A percentile compares a stretch with the other conserved stretches of the same genome.
Evolutionary conservation across 2,329 filamentous ascomycete genomes (phyloP).

Genomic region (Neurospora crassa): DNA sequence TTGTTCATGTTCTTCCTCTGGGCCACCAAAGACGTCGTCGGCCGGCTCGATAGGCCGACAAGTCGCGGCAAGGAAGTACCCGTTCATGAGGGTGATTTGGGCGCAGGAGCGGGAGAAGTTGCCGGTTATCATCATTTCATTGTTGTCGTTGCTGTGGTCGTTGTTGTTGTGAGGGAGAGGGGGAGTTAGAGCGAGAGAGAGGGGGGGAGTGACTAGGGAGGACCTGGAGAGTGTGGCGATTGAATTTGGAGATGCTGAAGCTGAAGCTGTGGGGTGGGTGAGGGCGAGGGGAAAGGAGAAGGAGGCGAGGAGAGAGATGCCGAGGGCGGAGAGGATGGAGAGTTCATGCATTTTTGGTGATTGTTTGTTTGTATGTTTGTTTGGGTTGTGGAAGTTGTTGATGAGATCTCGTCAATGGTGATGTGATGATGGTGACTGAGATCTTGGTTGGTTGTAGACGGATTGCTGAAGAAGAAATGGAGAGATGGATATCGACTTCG

Average conservation of each 20-base stretch:
- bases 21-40: too few species aligned
- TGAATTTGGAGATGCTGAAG: too few species aligned
- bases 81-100: conserved; percentile 4
- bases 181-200: neutral
- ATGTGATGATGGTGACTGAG: neutral
- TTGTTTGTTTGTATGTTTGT: too few species aligned
- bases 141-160: neutral
- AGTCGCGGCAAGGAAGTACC: conserved; percentile 5
- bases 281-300: too few species aligned
- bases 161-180: neutral
- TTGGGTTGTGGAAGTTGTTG: too few species aligned
- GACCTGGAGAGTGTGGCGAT: too few species aligned
- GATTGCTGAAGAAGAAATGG: neutral
- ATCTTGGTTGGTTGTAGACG: neutral
- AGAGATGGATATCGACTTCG: neutral
- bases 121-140: neutral
- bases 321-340: neutral
- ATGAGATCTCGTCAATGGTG: neutral
- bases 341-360: too few species aligned
- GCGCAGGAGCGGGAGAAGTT: conserved; percentile 13
- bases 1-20: too few species aligned
- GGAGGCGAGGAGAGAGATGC: too few species aligned
- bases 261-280: too few species aligned
- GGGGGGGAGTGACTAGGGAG: neutral
- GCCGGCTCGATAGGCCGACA: conserved; percentile 1